These are phyloP conservation scores for Neophaeococcomyces aloes DNA, from an alignment of 2,329 filamentous ascomycete genomes.

Conservation along the genomic window DNA sequence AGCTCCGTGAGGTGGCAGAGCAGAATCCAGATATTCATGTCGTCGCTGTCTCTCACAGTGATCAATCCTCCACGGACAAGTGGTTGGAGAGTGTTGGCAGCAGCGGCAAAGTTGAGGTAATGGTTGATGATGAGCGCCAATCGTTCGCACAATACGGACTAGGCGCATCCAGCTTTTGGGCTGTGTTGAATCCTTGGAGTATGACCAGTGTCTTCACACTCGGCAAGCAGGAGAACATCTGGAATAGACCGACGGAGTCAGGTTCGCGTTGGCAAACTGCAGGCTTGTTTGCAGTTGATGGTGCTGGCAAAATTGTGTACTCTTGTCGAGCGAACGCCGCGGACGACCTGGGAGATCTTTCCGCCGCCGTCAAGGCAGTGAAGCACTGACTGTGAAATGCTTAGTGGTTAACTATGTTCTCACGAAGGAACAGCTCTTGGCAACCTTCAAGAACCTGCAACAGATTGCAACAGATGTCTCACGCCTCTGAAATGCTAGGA, in stretches of 20 bases:
- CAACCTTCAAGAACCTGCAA: no score
- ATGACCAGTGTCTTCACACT: constrained; percentile 49
- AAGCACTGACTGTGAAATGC: not conserved
- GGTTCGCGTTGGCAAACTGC: constrained; percentile 22
- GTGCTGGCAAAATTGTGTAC: constrained; percentile 4
- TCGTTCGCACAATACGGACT: constrained; percentile 58
- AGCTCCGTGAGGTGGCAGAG: constrained; percentile 43
- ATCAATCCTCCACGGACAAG: constrained; percentile 41
- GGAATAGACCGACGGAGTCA: constrained; percentile 33
- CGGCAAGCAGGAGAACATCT: constrained; percentile 53
- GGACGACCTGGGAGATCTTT: constrained; percentile 9
- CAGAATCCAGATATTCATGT: constrained; percentile 43
- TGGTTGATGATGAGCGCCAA: constrained; percentile 51
- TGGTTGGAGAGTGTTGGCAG: constrained; percentile 48
- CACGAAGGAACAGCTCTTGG: no score
- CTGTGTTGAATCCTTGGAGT: constrained; percentile 50
- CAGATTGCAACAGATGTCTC: no score
- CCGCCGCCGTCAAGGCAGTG: constrained; percentile 3
- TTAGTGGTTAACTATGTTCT: no score
- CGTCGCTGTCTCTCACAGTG: constrained; percentile 54
- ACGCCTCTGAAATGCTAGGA: no score
- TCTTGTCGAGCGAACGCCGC: constrained; percentile 4
- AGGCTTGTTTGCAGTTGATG: constrained; percentile 12
- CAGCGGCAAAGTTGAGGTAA: constrained; percentile 45
- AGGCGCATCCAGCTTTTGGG: constrained; percentile 50